Base-by-base conservation (phyloP, 257 asterid genomes). In the Haberlea rhodopensis region DNA sequence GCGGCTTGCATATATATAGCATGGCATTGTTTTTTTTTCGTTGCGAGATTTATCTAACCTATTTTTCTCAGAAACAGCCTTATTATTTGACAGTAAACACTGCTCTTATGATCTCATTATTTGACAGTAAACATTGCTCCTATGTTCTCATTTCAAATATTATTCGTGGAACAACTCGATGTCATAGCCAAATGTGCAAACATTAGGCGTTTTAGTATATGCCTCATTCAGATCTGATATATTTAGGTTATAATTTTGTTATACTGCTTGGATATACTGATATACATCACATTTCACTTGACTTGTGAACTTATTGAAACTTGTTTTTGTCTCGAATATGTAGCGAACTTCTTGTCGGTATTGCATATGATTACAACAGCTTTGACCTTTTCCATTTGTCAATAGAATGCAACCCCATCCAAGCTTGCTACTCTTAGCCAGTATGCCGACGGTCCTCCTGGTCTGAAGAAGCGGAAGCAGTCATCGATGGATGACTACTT, bases 381-480 rank as follows among this genome's bases (percentile, higher is more conserved):
- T 45, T 10, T 29, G 45, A 13, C 5, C 40, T 59, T 31, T 2
- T 49, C 5, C 40, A 37, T 40, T 29, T 10, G 26, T 24, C 63
- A 67, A 52, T 86, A 89, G 84, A 82, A 68, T 67, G 46, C 65
- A 23, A 85, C 96, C 46, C 95, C 94, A 31, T 78, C 97, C 13
- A 92, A 89, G 78, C 96, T 95, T 0, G 58, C 89, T n/a, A 71
- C 79, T 66, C 74, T 84, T 60, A 84, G 97, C 68, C 97, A 85
- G 66, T 81, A 88, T 20, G 83, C 84, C 1, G 96, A 87, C 74
- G 85, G 96, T 79, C 91, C 98, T 37, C 90, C 97, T 21, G 69
- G 62, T 5, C 48, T 67, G 71, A 89, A 92, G 80, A 92, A 89
- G 73, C 90, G 94, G 66, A 87, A 83, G 79, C 96, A 92, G 43